Base-by-base conservation (phyloP, 805 yeast genomes). In the Henningerozyma blattae region DNA sequence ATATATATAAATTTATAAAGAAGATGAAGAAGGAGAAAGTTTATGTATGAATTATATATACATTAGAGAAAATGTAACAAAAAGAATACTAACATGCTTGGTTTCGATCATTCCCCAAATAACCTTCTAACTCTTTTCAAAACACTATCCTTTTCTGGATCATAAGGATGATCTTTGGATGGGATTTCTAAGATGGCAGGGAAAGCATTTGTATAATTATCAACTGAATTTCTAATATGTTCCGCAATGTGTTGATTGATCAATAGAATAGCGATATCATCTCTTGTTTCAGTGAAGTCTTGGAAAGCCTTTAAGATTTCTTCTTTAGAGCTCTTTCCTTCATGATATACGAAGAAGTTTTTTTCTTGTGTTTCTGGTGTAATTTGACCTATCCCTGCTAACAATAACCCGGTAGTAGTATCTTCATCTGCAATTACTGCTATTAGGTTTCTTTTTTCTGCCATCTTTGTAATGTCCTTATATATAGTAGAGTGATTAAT, bases 361-460 rank as follows among this genome's bases (percentile, higher is more conserved):
- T 84, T 77, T 18, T 67, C 60, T 41, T 64, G 64, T 27, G 74
- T 67, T 43, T 45, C 45, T 13, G 53, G 47, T 15, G 41, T 14
- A 15, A 86, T 77, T 52, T 89, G 94, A 18, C 98, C 98, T 38
- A 84, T 76, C 19, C 98, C 98, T 1, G 98, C 98, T 38, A 91
- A 69, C 24, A 91, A 67, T 68, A 91, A 72, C 3, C 98, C 98
- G 2, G 98, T 91, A 39, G 91, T 87, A 16, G 97, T 81, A 54
- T 91, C 97, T 62, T 91, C 98, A 52, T 91, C 98, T 14, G 96
- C 98, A 51, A 91, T 85, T 27, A 87, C 94, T 10, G 96, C 97
- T 38, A 91, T 66, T 45, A 87, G 68, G 27, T 80, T 71, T 50
- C 98, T 77, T 54, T 86, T 82, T 16, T 53, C 60, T 33, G 54